These are phyloP conservation scores for Eutypella sp. DNA, from an alignment of 2,329 filamentous ascomycete species.

Conservation along the genomic window DNA sequence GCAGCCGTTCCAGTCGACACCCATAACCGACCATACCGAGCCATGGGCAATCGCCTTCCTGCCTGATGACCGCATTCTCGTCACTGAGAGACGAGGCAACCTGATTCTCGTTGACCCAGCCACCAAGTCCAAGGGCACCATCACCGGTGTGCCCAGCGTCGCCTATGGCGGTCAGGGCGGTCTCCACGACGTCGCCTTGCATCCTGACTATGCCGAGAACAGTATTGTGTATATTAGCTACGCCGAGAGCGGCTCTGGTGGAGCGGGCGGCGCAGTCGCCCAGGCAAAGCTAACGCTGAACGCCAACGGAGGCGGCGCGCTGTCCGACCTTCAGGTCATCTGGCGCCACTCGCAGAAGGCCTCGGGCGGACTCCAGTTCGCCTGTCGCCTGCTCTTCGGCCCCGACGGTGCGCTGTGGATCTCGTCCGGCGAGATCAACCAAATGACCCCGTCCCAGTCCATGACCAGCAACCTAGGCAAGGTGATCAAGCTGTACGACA, in stretches of 20 bases:
- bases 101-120: slow-evolving; percentile 25
- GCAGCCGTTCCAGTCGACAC: slow-evolving; percentile 19
- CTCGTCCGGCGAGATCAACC: slow-evolving; percentile 29
- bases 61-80: slow-evolving; percentile 26
- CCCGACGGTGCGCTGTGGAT: slow-evolving; percentile 26
- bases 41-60: slow-evolving; percentile 29
- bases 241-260: slow-evolving; percentile 22
- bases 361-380: slow-evolving; percentile 25
- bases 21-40: slow-evolving; percentile 19
- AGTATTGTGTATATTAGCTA: slow-evolving; percentile 29
- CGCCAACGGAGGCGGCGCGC: slow-evolving; percentile 24
- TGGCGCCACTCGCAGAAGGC: slow-evolving; percentile 28
- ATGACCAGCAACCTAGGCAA: slow-evolving; percentile 31
- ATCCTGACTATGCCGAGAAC: slow-evolving; percentile 28
- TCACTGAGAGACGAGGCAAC: slow-evolving; percentile 27
- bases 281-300: slow-evolving; percentile 26
- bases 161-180: slow-evolving; percentile 29
- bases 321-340: slow-evolving; percentile 25
- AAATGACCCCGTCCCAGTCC: slow-evolving; percentile 25
- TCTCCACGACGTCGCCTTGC: slow-evolving; percentile 28
- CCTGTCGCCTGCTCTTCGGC: slow-evolving; percentile 27
- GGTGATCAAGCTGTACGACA: slow-evolving; percentile 28
- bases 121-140: slow-evolving; percentile 21
- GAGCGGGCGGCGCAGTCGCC: slow-evolving; percentile 25
- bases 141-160: slow-evolving; percentile 28